phyloP scores from a whole-genome alignment of 805 yeast species.

The Yamadazyma insecticola region DNA sequence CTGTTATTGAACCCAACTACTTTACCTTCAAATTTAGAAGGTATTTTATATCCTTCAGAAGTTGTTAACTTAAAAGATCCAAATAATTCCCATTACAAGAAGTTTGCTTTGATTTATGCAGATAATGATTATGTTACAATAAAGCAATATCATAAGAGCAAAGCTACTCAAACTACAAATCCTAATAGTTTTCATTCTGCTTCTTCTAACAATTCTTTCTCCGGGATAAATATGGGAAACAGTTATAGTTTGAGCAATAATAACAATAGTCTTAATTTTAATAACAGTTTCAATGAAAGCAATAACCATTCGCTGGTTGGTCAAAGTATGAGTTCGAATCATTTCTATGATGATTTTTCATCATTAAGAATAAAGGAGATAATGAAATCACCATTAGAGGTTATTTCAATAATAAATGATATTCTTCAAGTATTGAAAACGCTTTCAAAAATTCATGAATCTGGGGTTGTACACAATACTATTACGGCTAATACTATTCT shows the following conservation, averaged over 20 bases:
- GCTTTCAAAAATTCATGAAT: slow-evolving; percentile 28
- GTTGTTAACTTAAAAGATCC: slow-evolving; percentile 7
- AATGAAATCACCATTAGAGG: slow-evolving; percentile 2
- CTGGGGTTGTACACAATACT: slow-evolving; percentile 46
- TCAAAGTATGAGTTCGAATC: too few relatives aligned
- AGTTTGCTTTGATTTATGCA: slow-evolving; percentile 18
- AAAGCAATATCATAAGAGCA: slow-evolving; percentile 2
- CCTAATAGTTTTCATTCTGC: too few relatives aligned
- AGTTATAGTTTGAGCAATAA: neutral
- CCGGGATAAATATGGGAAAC: neutral
- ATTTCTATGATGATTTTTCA: too few relatives aligned
- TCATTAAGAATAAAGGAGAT: too few relatives aligned
- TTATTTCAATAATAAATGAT: slow-evolving; percentile 20
- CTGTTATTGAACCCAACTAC: too few relatives aligned
- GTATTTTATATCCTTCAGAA: slow-evolving; percentile 24
- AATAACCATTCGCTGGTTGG: too few relatives aligned
- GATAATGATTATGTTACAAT: slow-evolving; percentile 15
- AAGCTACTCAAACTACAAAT: slow-evolving; percentile 1
- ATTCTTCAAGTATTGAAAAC: slow-evolving; percentile 19
- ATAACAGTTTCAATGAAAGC: neutral
- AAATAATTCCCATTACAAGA: slow-evolving; percentile 6
- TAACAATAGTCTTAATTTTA: neutral
- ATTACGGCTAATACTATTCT: slow-evolving; percentile 36
- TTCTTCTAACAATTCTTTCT: slow-evolving; percentile 2
- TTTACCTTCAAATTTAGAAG: slow-evolving; percentile 21